phyloP scores from a whole-genome alignment of 805 yeast species.

The Yarrowia osloensis region DNA sequence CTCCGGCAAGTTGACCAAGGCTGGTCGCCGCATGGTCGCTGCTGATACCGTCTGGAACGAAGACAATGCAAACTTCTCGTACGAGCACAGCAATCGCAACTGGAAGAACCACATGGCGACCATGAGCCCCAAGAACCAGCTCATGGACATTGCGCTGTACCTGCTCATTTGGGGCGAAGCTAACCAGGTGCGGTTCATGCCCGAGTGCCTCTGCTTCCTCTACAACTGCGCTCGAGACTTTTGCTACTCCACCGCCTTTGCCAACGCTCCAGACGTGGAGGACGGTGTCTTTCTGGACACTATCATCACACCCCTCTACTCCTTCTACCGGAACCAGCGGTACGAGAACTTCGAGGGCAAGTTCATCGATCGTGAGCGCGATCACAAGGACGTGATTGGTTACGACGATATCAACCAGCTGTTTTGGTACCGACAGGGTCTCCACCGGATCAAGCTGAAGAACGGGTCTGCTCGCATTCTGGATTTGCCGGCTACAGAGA shows the following conservation, averaged over 20 bases:
- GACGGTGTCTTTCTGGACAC: conserved; percentile 55
- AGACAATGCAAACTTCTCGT: conserved; percentile 49
- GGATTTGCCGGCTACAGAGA: conserved; percentile 54
- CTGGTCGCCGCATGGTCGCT: conserved; percentile 28
- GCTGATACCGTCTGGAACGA: conserved; percentile 33
- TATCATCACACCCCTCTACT: conserved; percentile 72
- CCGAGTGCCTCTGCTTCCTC: conserved; percentile 83
- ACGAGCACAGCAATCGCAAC: conserved; percentile 54
- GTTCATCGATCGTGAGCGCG: conserved; percentile 55
- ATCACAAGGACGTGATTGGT: conserved; percentile 71
- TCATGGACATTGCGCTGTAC: conserved; percentile 67
- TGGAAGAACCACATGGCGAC: conserved; percentile 53
- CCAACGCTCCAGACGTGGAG: conserved; percentile 35
- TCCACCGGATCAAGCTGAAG: conserved; percentile 55
- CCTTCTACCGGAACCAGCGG: conserved; percentile 57
- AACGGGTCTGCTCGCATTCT: conserved; percentile 51
- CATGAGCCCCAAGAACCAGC: conserved; percentile 55
- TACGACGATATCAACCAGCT: conserved; percentile 89
- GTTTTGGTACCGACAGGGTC: conserved; percentile 78
- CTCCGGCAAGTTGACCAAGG: conserved; percentile 35
- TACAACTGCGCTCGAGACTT: conserved; percentile 78
- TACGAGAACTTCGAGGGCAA: conserved; percentile 50
- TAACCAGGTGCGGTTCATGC: conserved; percentile 80
- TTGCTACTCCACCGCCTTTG: conserved; percentile 51
- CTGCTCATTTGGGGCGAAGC: conserved; percentile 90